Evolutionary conservation across 148 eudicot genomes (phyloP).

Genomic region (Tetragonia tetragonoides): DNA sequence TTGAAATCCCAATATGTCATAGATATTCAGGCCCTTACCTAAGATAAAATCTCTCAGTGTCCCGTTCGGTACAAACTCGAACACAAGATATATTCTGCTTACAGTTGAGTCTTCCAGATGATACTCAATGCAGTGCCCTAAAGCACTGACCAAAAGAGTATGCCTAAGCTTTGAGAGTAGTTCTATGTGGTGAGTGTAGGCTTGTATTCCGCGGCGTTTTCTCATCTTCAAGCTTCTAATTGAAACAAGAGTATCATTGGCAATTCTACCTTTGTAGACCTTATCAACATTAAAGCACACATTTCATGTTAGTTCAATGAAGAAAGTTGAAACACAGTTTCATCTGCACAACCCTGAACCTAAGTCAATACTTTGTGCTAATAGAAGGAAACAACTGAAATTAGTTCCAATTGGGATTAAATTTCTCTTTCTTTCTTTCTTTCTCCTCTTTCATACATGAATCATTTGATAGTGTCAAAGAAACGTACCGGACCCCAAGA

Average conservation of each 20-base stretch:
- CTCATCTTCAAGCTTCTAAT: slow-evolving; percentile 66
- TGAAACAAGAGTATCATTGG: slow-evolving; percentile 52
- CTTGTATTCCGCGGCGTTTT: slow-evolving; percentile 51
- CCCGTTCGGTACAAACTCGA: slow-evolving; percentile 67
- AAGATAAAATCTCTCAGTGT: slow-evolving; percentile 53
- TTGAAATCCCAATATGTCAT: not conserved
- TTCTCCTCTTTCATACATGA: not conserved
- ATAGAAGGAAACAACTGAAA: no score
- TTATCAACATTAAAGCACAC: slow-evolving; percentile 17
- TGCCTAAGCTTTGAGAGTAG: slow-evolving; percentile 75
- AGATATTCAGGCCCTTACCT: slow-evolving; percentile 32
- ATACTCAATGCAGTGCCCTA: slow-evolving; percentile 81
- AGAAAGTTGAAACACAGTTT: not conserved
- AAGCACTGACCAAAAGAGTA: slow-evolving; percentile 56
- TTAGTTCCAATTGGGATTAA: no score
- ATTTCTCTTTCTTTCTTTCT: not conserved
- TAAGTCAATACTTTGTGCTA: no score
- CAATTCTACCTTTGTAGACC: slow-evolving; percentile 63
- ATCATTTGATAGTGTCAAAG: not conserved
- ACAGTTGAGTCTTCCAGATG: slow-evolving; percentile 58
- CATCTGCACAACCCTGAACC: not conserved
- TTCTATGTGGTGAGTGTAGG: slow-evolving; percentile 67
- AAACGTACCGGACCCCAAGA: slow-evolving; percentile 54
- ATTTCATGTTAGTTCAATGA: not conserved
- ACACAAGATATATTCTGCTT: slow-evolving; percentile 49